phyloP scores from a whole-genome alignment of 352 stramenopile species.

The Phytophthora citricola region DNA sequence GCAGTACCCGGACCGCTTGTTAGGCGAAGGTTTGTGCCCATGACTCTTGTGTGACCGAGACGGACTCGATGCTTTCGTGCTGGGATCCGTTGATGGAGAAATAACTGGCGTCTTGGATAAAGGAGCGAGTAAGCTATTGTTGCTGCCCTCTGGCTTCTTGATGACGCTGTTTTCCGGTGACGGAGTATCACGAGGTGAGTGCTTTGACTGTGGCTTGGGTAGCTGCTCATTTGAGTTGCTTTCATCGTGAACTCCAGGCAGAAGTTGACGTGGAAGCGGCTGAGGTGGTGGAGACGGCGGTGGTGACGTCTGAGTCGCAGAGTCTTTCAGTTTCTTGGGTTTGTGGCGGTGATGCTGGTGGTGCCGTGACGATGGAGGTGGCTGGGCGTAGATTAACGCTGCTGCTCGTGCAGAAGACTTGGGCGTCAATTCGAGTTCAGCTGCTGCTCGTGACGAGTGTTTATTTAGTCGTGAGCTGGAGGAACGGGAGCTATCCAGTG shows the following conservation, averaged over 20 bases:
- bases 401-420: slow-evolving; percentile 41
- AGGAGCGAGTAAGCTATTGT: slow-evolving; percentile 20
- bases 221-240: slow-evolving; percentile 9
- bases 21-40: slow-evolving; percentile 34
- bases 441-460: slow-evolving; percentile 1
- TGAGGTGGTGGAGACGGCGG: slow-evolving; percentile 15
- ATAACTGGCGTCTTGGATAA: slow-evolving; percentile 15
- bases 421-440: slow-evolving; percentile 26
- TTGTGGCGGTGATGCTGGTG: slow-evolving; percentile 27
- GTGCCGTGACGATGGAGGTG: slow-evolving; percentile 13
- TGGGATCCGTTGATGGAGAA: neutral
- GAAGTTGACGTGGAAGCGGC: neutral
- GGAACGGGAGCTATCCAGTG: slow-evolving; percentile 14
- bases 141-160: slow-evolving; percentile 9
- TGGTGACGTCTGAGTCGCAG: slow-evolving; percentile 27
- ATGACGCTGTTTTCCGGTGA: neutral
- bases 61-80: slow-evolving; percentile 20
- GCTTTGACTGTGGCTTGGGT: slow-evolving; percentile 13
- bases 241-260: slow-evolving; percentile 4
- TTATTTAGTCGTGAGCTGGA: slow-evolving; percentile 14
- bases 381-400: slow-evolving; percentile 36
- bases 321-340: slow-evolving; percentile 22
- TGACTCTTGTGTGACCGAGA: slow-evolving; percentile 12
- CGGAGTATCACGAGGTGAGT: slow-evolving; percentile 12
- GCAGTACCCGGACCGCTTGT: slow-evolving; percentile 62